Conservation (phyloP, 495 filamentous ascomycete genomes). For the Aspergillus funiculosus region DNA sequence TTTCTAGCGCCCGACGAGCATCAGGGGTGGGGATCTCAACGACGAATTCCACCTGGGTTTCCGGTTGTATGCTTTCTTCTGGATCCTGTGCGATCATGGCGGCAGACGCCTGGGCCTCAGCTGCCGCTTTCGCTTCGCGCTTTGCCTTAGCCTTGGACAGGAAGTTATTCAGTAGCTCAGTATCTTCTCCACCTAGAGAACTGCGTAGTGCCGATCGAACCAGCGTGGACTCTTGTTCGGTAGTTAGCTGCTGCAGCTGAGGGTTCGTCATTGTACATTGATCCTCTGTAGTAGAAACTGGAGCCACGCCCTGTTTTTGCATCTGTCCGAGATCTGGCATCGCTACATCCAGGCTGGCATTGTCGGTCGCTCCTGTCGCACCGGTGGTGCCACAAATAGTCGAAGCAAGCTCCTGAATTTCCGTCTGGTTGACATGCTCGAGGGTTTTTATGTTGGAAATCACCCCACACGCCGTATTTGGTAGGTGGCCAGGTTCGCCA, state of each 20-base stretch:
- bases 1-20: slow-evolving; percentile 47
- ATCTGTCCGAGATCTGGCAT: slow-evolving; percentile 9
- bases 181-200: slow-evolving; percentile 50
- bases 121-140: slow-evolving; percentile 46
- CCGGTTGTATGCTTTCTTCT: slow-evolving; percentile 17
- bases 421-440: slow-evolving; percentile 1
- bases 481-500: slow-evolving; percentile 12
- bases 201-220: slow-evolving; percentile 41
- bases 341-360: slow-evolving; percentile 11
- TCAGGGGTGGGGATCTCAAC: slow-evolving; percentile 34
- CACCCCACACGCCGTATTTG: slow-evolving; percentile 7
- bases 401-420: neutral
- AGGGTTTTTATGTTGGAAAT: slow-evolving; percentile 17
- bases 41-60: slow-evolving; percentile 15
- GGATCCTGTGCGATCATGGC: slow-evolving; percentile 24
- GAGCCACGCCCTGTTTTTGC: neutral
- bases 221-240: slow-evolving; percentile 33
- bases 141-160: slow-evolving; percentile 55
- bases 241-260: slow-evolving; percentile 24
- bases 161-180: slow-evolving; percentile 55
- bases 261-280: slow-evolving; percentile 8
- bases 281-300: neutral
- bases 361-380: neutral
- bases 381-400: neutral
- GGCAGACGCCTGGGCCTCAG: slow-evolving; percentile 11